Conservation (phyloP, 208 protist species). For the Trypanosoma conorhini region DNA sequence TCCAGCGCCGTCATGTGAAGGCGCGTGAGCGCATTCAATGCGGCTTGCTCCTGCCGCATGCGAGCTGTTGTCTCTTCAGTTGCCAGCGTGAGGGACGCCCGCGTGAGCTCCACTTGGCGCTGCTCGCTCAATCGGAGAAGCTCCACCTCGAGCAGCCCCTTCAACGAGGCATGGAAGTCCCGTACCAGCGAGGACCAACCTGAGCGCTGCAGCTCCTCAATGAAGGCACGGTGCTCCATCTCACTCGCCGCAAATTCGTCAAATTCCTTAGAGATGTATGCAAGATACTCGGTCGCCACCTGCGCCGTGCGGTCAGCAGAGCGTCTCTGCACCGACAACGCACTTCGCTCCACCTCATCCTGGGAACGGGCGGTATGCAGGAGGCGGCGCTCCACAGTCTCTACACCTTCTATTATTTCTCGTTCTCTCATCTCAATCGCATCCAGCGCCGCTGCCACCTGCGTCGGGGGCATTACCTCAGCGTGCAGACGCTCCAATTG, state of each 20-base stretch:
- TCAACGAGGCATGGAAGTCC: not conserved
- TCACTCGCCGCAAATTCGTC: conserved; percentile 1
- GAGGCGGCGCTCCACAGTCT: conserved; percentile 12
- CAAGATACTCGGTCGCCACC: not conserved
- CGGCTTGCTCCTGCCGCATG: not conserved
- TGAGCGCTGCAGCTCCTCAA: conserved; percentile 4
- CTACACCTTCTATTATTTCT: conserved; percentile 2
- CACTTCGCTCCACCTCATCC: not conserved
- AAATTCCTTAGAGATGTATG: not conserved
- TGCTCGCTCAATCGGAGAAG: not conserved
- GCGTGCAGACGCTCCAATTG: conserved; percentile 1
- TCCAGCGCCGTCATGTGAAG: not conserved
- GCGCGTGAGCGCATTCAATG: conserved; percentile 1
- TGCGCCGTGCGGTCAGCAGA: not conserved
- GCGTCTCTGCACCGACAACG: not conserved
- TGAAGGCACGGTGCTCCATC: not conserved
- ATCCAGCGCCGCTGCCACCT: not conserved
- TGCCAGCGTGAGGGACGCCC: not conserved
- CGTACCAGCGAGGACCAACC: not conserved
- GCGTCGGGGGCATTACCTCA: conserved; percentile 2
- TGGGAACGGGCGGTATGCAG: not conserved
- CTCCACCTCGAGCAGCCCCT: conserved; percentile 1
- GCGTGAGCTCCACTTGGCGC: conserved; percentile 1
- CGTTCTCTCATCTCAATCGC: conserved; percentile 3
- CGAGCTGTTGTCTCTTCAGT: conserved; percentile 6